phyloP scores from a whole-genome alignment of 768 basidiomycete species.

The Termitomyces sp. region DNA sequence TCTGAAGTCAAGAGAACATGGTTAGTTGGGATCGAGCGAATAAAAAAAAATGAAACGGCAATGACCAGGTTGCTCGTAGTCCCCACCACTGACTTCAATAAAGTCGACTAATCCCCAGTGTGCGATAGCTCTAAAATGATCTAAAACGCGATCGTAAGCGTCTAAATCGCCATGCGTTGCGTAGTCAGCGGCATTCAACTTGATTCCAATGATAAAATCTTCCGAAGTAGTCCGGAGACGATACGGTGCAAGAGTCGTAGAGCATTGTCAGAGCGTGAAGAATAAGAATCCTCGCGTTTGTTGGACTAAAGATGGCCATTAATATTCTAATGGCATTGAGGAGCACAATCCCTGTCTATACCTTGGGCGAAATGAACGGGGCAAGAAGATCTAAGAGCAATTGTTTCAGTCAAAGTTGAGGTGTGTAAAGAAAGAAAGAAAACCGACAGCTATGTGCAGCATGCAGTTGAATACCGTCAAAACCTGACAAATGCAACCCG shows the following conservation, averaged over 20 bases:
- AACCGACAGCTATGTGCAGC: slow-evolving; percentile 81
- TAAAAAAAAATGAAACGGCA: background rate
- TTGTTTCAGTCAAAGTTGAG: background rate
- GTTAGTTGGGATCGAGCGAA: background rate
- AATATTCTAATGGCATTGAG: background rate
- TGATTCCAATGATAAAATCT: slow-evolving; percentile 73
- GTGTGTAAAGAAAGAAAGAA: background rate
- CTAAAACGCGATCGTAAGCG: slow-evolving; percentile 43
- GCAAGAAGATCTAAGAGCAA: slow-evolving; percentile 61
- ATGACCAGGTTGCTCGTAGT: slow-evolving; percentile 76
- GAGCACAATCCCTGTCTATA: slow-evolving; percentile 17
- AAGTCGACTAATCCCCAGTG: slow-evolving; percentile 71
- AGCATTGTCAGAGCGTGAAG: slow-evolving; percentile 33
- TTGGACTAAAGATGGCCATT: slow-evolving; percentile 31
- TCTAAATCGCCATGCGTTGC: slow-evolving; percentile 25
- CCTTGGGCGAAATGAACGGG: slow-evolving; percentile 76
- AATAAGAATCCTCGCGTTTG: slow-evolving; percentile 58
- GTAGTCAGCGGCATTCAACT: slow-evolving; percentile 81
- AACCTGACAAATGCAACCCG: slow-evolving; percentile 62
- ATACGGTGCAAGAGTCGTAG: slow-evolving; percentile 60
- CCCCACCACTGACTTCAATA: slow-evolving; percentile 85
- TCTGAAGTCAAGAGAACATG: slow-evolving; percentile 28
- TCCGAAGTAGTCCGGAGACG: slow-evolving; percentile 41
- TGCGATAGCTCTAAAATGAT: slow-evolving; percentile 59
- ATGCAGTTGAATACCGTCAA: slow-evolving; percentile 87